Evolutionary conservation across 169 alveolate species (phyloP).

Genomic region (Eimeria tenella): DNA sequence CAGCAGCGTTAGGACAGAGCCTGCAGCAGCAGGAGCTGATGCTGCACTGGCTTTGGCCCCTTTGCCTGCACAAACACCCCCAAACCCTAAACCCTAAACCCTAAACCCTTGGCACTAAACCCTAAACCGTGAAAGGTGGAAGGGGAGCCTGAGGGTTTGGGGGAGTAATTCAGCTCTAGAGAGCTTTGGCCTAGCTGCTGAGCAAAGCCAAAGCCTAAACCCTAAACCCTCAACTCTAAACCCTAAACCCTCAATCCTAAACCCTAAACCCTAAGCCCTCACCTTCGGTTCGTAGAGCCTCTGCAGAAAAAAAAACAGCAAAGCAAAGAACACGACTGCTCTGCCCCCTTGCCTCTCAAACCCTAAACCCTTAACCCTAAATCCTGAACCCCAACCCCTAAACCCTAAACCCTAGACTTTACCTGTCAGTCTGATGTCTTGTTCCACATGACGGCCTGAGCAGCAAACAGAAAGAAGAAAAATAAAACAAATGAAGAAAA

Average conservation of each 20-base stretch:
- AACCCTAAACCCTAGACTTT: background rate
- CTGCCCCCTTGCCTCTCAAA: background rate
- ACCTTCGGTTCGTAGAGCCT: slow-evolving; percentile 18
- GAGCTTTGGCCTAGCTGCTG: no score
- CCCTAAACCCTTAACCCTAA: slow-evolving; percentile 1
- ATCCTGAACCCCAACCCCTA: background rate
- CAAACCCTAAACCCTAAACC: slow-evolving; percentile 3
- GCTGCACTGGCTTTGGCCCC: background rate
- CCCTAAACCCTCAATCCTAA: background rate
- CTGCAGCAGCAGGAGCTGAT: background rate
- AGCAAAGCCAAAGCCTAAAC: no score
- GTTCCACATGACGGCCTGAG: slow-evolving; percentile 54
- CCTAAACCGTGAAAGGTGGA: background rate
- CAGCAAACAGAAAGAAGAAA: background rate
- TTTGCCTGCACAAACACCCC: background rate
- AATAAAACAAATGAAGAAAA: no score
- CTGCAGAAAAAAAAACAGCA: background rate
- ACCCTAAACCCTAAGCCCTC: background rate
- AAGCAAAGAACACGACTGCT: background rate
- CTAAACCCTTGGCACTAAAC: background rate
- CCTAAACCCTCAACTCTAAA: background rate
- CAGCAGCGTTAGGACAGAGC: background rate
- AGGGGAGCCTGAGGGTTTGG: background rate
- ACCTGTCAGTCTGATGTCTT: slow-evolving; percentile 29
- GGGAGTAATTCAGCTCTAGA: no score